phyloP scores from a whole-genome alignment of 164 flowering plant genomes.

The Sextonia rubra region DNA sequence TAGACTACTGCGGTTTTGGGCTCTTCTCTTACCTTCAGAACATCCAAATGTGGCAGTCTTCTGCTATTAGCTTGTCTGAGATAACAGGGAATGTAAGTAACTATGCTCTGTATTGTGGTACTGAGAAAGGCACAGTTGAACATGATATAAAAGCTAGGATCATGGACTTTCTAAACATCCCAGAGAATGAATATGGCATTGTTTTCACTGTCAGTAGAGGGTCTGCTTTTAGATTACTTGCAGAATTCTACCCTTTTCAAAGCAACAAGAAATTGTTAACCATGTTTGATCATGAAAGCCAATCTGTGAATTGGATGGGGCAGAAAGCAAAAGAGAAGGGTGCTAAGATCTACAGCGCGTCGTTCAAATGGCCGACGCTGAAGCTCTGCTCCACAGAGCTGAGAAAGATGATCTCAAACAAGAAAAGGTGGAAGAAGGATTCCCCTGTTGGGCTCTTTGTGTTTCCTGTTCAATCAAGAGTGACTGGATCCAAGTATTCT shows the following conservation, averaged over 20 bases:
- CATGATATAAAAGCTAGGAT: constrained; percentile 56
- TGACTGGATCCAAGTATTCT: constrained; percentile 76
- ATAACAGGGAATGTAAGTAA: constrained; percentile 60
- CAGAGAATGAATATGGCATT: constrained; percentile 71
- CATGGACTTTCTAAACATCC: constrained; percentile 71
- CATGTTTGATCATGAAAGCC: constrained; percentile 75
- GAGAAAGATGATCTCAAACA: constrained; percentile 42
- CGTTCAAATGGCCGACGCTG: constrained; percentile 73
- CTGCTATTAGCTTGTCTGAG: constrained; percentile 57
- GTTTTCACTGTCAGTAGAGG: constrained; percentile 79
- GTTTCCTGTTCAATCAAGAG: constrained; percentile 85
- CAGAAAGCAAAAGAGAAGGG: constrained; percentile 65
- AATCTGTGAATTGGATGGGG: constrained; percentile 66
- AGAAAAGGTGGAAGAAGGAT: constrained; percentile 51
- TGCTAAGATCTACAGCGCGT: constrained; percentile 53
- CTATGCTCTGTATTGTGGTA: constrained; percentile 58
- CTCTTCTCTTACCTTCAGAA: constrained; percentile 67
- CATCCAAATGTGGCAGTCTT: constrained; percentile 51
- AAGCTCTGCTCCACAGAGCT: constrained; percentile 49
- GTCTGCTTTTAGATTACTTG: constrained; percentile 77
- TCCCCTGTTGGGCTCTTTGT: constrained; percentile 69
- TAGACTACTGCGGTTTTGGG: constrained; percentile 83
- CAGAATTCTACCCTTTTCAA: constrained; percentile 81
- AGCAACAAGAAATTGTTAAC: constrained; percentile 56
- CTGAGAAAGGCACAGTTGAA: constrained; percentile 57